Conservation (phyloP, 2,329 filamentous ascomycete genomes). For the Zarea fungicola region DNA sequence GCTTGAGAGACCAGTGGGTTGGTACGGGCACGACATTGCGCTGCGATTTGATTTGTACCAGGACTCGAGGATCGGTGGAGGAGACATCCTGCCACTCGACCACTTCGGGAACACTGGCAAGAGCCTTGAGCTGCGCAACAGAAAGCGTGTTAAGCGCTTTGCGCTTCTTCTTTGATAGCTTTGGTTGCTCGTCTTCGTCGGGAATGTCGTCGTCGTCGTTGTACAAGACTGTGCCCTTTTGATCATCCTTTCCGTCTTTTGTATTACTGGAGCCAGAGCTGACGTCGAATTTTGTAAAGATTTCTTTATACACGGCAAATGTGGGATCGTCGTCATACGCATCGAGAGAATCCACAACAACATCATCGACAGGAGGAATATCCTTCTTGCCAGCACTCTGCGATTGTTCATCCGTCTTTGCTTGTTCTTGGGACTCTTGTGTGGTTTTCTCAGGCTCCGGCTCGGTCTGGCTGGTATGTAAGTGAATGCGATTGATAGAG, state of each 20-base stretch:
- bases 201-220: constrained; percentile 82
- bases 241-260: constrained; percentile 56
- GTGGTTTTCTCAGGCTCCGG: not conserved
- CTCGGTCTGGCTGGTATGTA: not conserved
- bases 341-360: constrained; percentile 6
- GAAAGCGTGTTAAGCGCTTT: constrained; percentile 90
- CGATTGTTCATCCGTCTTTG: constrained; percentile 29
- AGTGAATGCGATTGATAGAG: not conserved
- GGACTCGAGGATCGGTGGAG: constrained; percentile 77
- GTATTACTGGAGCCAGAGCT: constrained; percentile 19
- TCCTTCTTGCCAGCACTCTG: constrained; percentile 42
- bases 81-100: constrained; percentile 98
- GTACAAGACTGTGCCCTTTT: constrained; percentile 59
- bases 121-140: constrained; percentile 88
- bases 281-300: constrained; percentile 75
- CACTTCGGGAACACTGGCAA: constrained; percentile 85
- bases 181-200: constrained; percentile 62
- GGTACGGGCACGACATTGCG: constrained; percentile 95
- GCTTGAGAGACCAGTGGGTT: constrained; percentile 89
- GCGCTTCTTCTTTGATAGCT: constrained; percentile 88
- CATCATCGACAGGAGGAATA: constrained; percentile 27
- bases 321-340: constrained; percentile 62
- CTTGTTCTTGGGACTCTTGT: constrained; percentile 16
- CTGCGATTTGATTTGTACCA: constrained; percentile 92
- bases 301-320: constrained; percentile 75